Evolutionary conservation across 2,329 filamentous ascomycete genomes (phyloP), one percentile per base, ranked within the genome.

Genomic region (Arachnomyces sp.): DNA sequence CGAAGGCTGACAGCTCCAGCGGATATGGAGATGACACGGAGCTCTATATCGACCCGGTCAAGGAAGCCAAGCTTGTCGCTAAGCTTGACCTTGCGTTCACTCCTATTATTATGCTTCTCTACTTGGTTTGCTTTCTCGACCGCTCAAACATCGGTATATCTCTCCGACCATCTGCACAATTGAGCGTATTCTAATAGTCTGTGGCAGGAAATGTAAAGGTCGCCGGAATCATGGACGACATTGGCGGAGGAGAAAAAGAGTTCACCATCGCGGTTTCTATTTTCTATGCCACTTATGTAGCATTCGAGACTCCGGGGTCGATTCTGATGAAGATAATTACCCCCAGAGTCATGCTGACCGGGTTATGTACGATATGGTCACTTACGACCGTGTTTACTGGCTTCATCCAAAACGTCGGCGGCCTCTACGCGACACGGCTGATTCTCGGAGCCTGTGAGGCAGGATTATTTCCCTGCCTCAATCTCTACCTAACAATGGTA

Each of bases 91-190:
- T 66, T 3, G 62, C 62, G 3, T 67, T 75, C 37, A 64, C 68
- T 3, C 72, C 71, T 0, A 67, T 77, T 40, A 71, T 78, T 43
- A 75, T 74, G 66, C 54, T 75, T 34, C 64, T 77, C 3, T 79
- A 76, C 45, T 51, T 79, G 14, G 65, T 67, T 3, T 74, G 69
- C 44, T 76, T 74, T 49, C 59, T 77, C 31, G 76, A 80, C 53
- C 65, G 75, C 39, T 63, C 64, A 14, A 75, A 74, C 47, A 75
- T 77, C 30, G 69, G 69, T 63, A 48, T 15, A 40, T 39, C n/a
- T 17, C 18, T n/a, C 13, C 17, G 3, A 33, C 12, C 0, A 16
- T 11, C 3, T 14, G 4, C n/a, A 14, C 13, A 11, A 36, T 13
- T 18, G 36, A 21, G 14, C 2, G 25, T 28, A 31, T 7, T 2